These are phyloP conservation scores for Erodium texanum DNA, from an alignment of 441 rosid species.

Conservation along the genomic window DNA sequence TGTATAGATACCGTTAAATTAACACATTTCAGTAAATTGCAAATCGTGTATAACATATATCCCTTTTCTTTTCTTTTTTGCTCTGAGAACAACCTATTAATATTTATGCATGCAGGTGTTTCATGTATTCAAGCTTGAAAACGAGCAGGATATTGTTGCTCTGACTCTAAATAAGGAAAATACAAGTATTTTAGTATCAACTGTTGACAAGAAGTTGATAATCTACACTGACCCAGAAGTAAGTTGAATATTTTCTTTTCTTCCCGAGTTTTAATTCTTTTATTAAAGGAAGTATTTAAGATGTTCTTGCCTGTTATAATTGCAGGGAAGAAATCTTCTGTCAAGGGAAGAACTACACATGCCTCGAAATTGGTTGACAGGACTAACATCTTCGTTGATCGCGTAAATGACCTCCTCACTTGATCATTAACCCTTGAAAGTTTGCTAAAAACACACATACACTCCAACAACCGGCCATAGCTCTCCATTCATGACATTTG, in stretches of 20 bases:
- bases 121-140: conserved; percentile 57
- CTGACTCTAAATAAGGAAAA: conserved; percentile 68
- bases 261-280: background rate
- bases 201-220: conserved; percentile 81
- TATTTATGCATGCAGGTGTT: conserved; percentile 47
- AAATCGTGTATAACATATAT: no score
- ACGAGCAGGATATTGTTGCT: conserved; percentile 83
- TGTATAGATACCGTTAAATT: no score
- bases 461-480: background rate
- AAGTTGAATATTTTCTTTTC: conserved; percentile 28
- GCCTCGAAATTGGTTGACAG: background rate
- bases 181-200: conserved; percentile 85
- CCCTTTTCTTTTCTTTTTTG: no score
- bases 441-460: background rate
- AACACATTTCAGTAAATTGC: no score
- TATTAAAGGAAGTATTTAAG: no score
- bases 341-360: background rate
- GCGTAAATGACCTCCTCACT: background rate
- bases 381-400: background rate
- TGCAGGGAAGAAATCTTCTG: background rate
- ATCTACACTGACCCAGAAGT: conserved; percentile 94
- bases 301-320: no score
- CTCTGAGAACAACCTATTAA: background rate
- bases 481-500: background rate
- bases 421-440: background rate